Evolutionary conservation across 176 grass and related monocot species (phyloP), one percentile per base, ranked within the genome.

Genomic region (Calamus simplicifolius): DNA sequence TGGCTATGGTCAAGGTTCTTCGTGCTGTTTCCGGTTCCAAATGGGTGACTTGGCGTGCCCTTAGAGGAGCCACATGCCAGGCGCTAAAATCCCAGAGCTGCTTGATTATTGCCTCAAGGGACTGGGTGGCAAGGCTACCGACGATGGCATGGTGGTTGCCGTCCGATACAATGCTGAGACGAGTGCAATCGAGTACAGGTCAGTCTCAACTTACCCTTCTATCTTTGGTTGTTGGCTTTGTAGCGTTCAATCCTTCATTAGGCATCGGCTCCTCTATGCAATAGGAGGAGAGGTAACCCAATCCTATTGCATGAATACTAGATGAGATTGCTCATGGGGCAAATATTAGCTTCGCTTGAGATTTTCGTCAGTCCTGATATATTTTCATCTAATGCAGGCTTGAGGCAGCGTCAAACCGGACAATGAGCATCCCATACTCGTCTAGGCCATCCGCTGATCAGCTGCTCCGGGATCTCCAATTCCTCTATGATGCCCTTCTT

Each of bases 141-240:
- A 74, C 58, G 73, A 98, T 70, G 84, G 75, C 63, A 72, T 67
- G 18, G 54, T 83, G 16, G 55, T 98, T 56, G 79, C 73, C 59
- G 79, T 68, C 69, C 84, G 81, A 61, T 85, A 73, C 79, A 98
- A 98, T 76, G 74, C 66, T 18, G 78, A 85, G 49, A 85, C 76
- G 4, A 89, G 72, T 48, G 61, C 87, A 70, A 66, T 98, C n/a
- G 93, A 98, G 72, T 98, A 88, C 76, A 92, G 87, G 93, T 98
- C 31, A 29, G 28, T 59, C 13, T 17, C 51, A 4, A 43, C 10
- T 3, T 43, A 13, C 31, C 35, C 35, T 12, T 43, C 8, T 43
- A 12, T 43, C 35, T 5, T 43, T 23, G 21, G 8, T 10, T 10
- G 8, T 10, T 10, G 2, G 3, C 12, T 43, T 43, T 1, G 0